Evolutionary conservation across 805 yeast genomes (phyloP).

Genomic region (Candida koratica): DNA sequence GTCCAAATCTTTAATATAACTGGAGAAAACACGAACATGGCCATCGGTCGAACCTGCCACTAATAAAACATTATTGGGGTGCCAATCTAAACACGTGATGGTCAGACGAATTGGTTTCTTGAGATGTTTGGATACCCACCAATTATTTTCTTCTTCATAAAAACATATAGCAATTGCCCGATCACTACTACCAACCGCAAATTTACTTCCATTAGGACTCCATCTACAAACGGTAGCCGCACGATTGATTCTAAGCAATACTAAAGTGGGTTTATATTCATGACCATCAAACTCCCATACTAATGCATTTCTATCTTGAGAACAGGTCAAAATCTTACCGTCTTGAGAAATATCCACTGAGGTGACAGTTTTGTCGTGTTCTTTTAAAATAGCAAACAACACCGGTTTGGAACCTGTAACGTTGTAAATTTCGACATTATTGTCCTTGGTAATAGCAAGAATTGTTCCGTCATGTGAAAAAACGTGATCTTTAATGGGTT

Average conservation of each 20-base stretch:
- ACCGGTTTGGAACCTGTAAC: conserved; percentile 52
- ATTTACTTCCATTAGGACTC: conserved; percentile 93
- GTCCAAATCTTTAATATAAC: conserved; percentile 86
- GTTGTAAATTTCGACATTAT: conserved; percentile 69
- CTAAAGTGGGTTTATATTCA: conserved; percentile 78
- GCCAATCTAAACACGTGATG: conserved; percentile 82
- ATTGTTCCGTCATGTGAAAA: conserved; percentile 61
- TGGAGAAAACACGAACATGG: conserved; percentile 35
- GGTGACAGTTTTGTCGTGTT: conserved; percentile 92
- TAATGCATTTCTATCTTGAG: conserved; percentile 95
- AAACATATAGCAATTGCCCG: conserved; percentile 93
- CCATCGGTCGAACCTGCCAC: conserved; percentile 76
- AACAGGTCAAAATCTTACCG: conserved; percentile 91
- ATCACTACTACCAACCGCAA: conserved; percentile 96
- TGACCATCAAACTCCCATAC: conserved; percentile 79
- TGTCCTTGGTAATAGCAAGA: conserved; percentile 81
- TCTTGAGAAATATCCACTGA: conserved; percentile 87
- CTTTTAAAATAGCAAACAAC: conserved; percentile 62
- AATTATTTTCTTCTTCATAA: conserved; percentile 91
- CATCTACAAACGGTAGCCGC: conserved; percentile 94
- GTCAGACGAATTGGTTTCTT: conserved; percentile 93
- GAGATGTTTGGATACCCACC: conserved; percentile 99
- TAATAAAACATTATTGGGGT: conserved; percentile 82
- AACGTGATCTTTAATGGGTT: conserved; percentile 88
- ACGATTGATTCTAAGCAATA: conserved; percentile 84